Conservation (phyloP, 352 stramenopile species). For the Globisporangium radiosum region DNA sequence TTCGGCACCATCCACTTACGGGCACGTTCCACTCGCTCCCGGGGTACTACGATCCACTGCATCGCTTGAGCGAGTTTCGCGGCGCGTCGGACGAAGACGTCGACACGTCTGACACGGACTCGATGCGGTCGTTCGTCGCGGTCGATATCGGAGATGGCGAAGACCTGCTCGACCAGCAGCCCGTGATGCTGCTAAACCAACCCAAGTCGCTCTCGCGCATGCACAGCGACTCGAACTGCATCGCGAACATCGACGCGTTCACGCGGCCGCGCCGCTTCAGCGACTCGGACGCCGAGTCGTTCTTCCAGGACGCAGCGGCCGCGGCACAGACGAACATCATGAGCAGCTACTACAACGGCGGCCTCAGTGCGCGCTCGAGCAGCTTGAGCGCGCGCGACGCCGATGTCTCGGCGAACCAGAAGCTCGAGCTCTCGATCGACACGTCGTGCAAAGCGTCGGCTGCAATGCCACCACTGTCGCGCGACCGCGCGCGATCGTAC, state of each 20-base stretch:
- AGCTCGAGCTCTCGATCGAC: conserved; percentile 16
- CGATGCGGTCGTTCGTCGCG: conserved; percentile 69
- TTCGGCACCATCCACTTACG: conserved; percentile 80
- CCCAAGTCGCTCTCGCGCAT: conserved; percentile 58
- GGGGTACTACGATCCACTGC: conserved; percentile 81
- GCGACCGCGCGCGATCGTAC: conserved; percentile 10
- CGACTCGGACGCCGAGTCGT: conserved; percentile 71
- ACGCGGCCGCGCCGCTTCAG: conserved; percentile 67
- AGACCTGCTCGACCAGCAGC: conserved; percentile 29
- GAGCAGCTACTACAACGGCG: conserved; percentile 8
- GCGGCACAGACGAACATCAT: conserved; percentile 17
- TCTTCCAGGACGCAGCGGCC: conserved; percentile 37
- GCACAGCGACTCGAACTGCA: conserved; percentile 64
- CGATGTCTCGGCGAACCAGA: background rate
- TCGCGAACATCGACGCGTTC: conserved; percentile 26
- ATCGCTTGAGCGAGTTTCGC: conserved; percentile 70
- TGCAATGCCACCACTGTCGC: conserved; percentile 3
- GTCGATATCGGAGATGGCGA: conserved; percentile 67
- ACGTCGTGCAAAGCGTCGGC: conserved; percentile 1
- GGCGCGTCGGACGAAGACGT: conserved; percentile 41
- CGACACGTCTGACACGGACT: conserved; percentile 64
- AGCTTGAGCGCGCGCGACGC: conserved; percentile 8
- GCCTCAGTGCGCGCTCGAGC: background rate
- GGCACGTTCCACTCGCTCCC: conserved; percentile 84
- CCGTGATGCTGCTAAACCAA: conserved; percentile 29